Evolutionary conservation across 805 yeast genomes (phyloP), one percentile per base, ranked within the genome.

Genomic region (Candida orba): DNA sequence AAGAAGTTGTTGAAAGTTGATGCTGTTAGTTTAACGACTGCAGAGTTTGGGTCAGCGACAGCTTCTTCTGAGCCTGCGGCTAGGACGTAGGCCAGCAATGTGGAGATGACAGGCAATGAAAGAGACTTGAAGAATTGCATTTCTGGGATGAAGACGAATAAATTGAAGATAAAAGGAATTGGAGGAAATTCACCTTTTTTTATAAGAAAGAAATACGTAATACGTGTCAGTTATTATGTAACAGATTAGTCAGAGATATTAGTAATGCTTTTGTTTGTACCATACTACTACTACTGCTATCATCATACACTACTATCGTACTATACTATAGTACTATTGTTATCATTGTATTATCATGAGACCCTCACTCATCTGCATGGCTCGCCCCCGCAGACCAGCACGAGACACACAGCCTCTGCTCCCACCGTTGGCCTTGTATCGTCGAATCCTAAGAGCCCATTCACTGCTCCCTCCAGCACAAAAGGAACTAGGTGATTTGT

Each of bases 381-480:
- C 49, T 2, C 42, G 37, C 24, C 49, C 53, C 12, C 52, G 55
- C 20, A 47, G 52, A 36, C 50, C 50, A 17, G 43, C 39, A 5
- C 35, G 47, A 9, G 49, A 56, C 12, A 51, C 54, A 5, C 61
- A 66, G n/a, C 78, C 87, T 3, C 64, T 93, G 25, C 62, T 89
- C 10, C 96, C 96, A 7, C 99, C 99, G 1, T 63, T 90, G 22
- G 71, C 72, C 33, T 73, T 93, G 30, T 93, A 86, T 65, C 71
- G 87, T 43, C 75, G 82, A n/a, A 79, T 93, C 34, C 69, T 93
- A 43, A 71, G 97, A 43, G 90, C 95, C 1, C 97, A 93, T 64
- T 69, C 61, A 37, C 56, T 57, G 17, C 71, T 93, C n/a, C 87
- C 90, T 0, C 62, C 66, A 4, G 78, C 79, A 39, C 83, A 84